phyloP scores from a whole-genome alignment of 2,329 filamentous ascomycete species.

The Elsinoe ampelina region DNA sequence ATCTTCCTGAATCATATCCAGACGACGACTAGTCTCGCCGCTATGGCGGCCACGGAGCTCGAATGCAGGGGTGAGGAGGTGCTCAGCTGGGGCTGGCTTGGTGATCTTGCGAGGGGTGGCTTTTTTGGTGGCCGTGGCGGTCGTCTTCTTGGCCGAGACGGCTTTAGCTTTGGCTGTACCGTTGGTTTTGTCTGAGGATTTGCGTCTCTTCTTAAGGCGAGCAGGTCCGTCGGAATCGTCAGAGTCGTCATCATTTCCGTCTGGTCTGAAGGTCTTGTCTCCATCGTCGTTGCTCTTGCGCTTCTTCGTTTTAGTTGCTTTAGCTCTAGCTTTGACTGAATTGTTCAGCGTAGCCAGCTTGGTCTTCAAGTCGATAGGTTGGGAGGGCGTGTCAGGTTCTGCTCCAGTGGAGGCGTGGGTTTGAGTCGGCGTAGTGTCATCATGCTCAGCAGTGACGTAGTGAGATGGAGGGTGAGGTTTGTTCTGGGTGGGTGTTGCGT shows the following conservation, averaged over 20 bases:
- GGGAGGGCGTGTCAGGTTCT: slow-evolving; percentile 1
- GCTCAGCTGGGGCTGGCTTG: slow-evolving; percentile 14
- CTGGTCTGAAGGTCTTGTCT: slow-evolving; percentile 25
- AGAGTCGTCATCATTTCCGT: slow-evolving; percentile 6
- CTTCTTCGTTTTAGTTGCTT: slow-evolving; percentile 28
- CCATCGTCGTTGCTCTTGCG: slow-evolving; percentile 28
- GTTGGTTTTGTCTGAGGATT: slow-evolving; percentile 20
- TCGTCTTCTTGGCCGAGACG: slow-evolving; percentile 13
- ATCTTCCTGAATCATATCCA: slow-evolving; percentile 13
- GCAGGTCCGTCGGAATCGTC: slow-evolving; percentile 9
- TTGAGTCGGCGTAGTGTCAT: slow-evolving; percentile 6
- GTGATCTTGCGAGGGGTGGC: slow-evolving; percentile 2
- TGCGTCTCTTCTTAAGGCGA: slow-evolving; percentile 26
- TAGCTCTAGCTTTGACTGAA: slow-evolving; percentile 17
- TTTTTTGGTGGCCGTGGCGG: slow-evolving; percentile 9
- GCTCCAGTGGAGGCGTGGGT: background rate
- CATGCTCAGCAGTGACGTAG: background rate
- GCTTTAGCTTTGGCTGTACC: background rate
- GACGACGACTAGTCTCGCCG: background rate
- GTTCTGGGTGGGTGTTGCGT: slow-evolving; percentile 9
- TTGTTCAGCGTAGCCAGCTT: slow-evolving; percentile 24
- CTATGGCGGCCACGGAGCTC: background rate
- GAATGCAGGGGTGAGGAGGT: background rate
- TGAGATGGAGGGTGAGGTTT: background rate
- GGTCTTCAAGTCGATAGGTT: slow-evolving; percentile 20